Base-by-base conservation (phyloP, 2,329 filamentous ascomycete species). In the Conoideocrella luteorostrata region DNA sequence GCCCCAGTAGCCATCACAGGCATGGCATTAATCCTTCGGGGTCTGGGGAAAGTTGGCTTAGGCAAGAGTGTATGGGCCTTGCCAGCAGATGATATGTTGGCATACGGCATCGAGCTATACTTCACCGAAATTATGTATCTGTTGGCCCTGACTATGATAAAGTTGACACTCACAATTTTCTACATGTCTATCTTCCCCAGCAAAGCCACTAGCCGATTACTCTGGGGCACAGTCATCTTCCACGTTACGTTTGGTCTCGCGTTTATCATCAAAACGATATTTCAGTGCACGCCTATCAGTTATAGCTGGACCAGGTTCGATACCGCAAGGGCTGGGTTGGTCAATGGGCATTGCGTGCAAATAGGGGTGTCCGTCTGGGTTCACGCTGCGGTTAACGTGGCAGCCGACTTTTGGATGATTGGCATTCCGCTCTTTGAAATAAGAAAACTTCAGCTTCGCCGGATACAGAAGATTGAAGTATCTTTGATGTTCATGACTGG, bases 131-230 rank as follows among this genome's bases (percentile, higher is more conserved):
- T n/a, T n/a, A n/a, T n/a, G n/a, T n/a, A n/a, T n/a, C n/a, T n/a
- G n/a, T n/a, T n/a, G n/a, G n/a, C n/a, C n/a, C n/a, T n/a, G n/a
- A n/a, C n/a, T n/a, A n/a, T n/a, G n/a, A n/a, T n/a, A n/a, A n/a
- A n/a, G n/a, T n/a, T n/a, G n/a, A n/a, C n/a, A n/a, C n/a, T n/a
- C n/a, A n/a, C n/a, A n/a, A n/a, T n/a, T n/a, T 71, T 75, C 55
- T 74, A 74, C 50, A 59, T 70, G 23, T 65, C 67, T 38, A 68
- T 75, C 43, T 76, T 76, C 46, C 67, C 67, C 0, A 49, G 52
- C 2, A 49, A 32, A 2, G 43, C 37, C 6, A 59, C 71, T 22
- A 59, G 60, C 15, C 55, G 54, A n/a, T 26, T 66, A 12, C 54
- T 70, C 13, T 61, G 59, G 52, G 58, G 40, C 37, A 66, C 66